Percentiles rank a stretch among this genome's conserved stretches.
These are phyloP conservation scores for Fusarium gaditjirri DNA, from an alignment of 2,329 filamentous ascomycete species.

Conservation along the genomic window DNA sequence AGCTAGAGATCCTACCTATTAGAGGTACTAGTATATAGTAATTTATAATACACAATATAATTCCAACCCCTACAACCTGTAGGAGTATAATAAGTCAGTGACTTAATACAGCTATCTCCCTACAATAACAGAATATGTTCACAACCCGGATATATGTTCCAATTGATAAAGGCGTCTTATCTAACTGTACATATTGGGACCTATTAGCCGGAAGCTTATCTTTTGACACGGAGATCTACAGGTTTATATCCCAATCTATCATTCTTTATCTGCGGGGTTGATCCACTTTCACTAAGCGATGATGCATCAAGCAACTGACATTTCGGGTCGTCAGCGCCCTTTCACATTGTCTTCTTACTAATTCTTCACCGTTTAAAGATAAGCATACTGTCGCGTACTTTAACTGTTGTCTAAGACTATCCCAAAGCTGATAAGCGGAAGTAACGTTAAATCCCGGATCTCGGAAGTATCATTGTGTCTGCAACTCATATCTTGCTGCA, in stretches of 20 bases:
- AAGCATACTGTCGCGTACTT: background rate
- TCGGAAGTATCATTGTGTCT: background rate
- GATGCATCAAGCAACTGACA: too few relatives aligned
- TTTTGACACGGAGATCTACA: background rate
- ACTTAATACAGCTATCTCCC: too few relatives aligned
- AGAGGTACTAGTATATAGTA: too few relatives aligned
- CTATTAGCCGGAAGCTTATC: background rate
- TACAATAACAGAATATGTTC: too few relatives aligned
- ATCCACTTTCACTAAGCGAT: background rate
- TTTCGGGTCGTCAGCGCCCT: background rate
- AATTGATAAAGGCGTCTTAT: background rate
- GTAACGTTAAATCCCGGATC: background rate
- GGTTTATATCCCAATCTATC: background rate
- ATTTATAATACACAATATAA: too few relatives aligned
- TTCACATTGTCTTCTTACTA: background rate
- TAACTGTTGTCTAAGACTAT: fast-evolving
- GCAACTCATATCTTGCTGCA: background rate
- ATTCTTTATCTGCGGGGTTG: background rate
- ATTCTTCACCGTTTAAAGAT: background rate
- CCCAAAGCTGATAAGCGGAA: background rate
- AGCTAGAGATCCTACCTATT: too few relatives aligned
- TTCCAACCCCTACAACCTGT: too few relatives aligned
- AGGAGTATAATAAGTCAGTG: too few relatives aligned
- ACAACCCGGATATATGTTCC: background rate
- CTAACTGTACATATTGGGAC: background rate